Evolutionary conservation across 345 rosid genomes (phyloP), one percentile per base, ranked within the genome.

Genomic region (Camelina sativa): DNA sequence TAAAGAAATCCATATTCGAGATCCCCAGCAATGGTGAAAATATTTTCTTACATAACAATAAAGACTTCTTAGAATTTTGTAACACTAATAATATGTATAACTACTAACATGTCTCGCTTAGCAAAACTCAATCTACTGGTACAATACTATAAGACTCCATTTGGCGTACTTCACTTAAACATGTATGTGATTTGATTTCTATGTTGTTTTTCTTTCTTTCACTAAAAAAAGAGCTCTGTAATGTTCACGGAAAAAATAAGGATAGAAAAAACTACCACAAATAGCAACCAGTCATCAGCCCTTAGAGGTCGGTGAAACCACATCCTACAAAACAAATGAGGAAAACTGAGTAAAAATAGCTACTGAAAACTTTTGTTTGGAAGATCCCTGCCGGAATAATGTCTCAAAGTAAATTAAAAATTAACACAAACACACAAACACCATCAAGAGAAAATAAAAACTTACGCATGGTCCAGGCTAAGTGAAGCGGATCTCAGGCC

Each of bases 381-480:
- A 20, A 46, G 28, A 41, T 76, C 43, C 71, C 35, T 47, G 13
- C 28, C 38, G 34, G 64, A 19, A 38, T 54, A 59, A 58, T 38
- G 10, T 35, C 43, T 47, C 44, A 19, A 11, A 20, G 41, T 44
- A 11, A 2, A 35, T 37, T 15, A 43, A 58, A 54, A 13, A 3
- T 8, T 10, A 2, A 19, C 20, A 11, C 47, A 34, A 7, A 17
- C 37, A 58, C 5, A 66, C 28, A 55, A 20, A 66, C 20, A 54
- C 56, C 62, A 56, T 55, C 63, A 68, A 56, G 53, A 40, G 22
- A 38, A 62, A 11, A 37, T 7, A 34, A 41, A 44, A 57, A 74
- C 96, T 82, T 87, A 92, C 99, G 97, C 77, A 59, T 95, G 99
- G 88, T 95, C 98, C 13, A 95, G 92, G 79, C 97, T 92, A 43